A percentile compares a stretch with the other conserved stretches of the same genome.
phyloP scores from a whole-genome alignment of 306 rosid species.

The Cicer judaicum region DNA sequence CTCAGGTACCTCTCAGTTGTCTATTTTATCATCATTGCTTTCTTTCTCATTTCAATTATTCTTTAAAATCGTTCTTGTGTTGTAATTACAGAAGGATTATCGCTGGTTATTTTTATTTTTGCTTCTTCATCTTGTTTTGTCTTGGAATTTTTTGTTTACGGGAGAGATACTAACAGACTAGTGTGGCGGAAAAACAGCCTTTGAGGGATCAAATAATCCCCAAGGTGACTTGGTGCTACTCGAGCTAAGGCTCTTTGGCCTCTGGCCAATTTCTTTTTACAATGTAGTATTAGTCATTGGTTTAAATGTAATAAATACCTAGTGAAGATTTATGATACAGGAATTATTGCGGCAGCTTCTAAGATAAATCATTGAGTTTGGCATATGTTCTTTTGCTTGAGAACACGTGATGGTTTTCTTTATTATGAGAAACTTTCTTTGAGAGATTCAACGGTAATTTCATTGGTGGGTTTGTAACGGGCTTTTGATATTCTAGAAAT shows the following conservation, averaged over 20 bases:
- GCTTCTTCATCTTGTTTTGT: neutral
- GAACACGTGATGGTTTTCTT: neutral
- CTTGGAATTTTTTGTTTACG: neutral
- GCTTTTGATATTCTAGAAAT: neutral
- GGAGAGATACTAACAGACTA: too few species aligned
- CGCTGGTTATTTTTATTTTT: neutral
- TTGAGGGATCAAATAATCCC: neutral
- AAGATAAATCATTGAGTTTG: neutral
- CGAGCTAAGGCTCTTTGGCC: neutral
- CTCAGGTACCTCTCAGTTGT: conserved; percentile 52
- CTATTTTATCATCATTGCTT: neutral
- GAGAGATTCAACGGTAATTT: neutral
- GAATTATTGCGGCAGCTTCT: neutral
- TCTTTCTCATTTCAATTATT: neutral
- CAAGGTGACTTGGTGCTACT: neutral
- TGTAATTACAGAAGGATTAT: neutral
- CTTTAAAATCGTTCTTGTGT: neutral
- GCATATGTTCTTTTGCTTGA: conserved; percentile 1
- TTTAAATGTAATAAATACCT: neutral
- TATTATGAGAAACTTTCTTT: neutral
- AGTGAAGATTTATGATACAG: neutral
- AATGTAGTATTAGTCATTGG: neutral
- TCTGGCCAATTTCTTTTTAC: neutral
- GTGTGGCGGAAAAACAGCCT: neutral
- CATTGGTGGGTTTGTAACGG: neutral